Percentiles rank a stretch among this genome's conserved stretches.
These are phyloP conservation scores for Candida sojae DNA, from an alignment of 1,139 yeast species.

Conservation along the genomic window DNA sequence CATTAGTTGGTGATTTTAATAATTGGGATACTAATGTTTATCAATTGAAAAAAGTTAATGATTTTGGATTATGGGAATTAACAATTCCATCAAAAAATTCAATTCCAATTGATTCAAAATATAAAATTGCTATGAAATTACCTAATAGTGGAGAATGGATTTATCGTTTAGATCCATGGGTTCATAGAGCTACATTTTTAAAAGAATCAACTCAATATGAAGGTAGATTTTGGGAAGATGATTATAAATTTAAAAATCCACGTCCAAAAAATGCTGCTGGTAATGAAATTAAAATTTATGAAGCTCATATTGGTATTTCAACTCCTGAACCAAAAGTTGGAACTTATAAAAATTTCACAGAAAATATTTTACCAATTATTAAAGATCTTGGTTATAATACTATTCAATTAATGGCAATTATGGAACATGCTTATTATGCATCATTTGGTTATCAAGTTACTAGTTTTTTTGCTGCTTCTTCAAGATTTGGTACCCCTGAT, in stretches of 20 bases:
- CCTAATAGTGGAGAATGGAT: conserved; percentile 65
- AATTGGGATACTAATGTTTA: conserved; percentile 69
- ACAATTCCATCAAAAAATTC: conserved; percentile 57
- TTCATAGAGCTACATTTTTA: conserved; percentile 76
- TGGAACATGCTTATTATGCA: conserved; percentile 99
- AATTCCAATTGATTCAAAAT: conserved; percentile 77
- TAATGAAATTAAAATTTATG: conserved; percentile 78
- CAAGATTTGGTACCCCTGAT: conserved; percentile 93
- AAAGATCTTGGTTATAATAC: conserved; percentile 86
- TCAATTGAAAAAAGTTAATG: conserved; percentile 52
- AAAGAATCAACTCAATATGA: conserved; percentile 55
- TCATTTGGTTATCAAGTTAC: conserved; percentile 97
- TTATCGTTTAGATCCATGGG: conserved; percentile 90
- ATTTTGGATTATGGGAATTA: conserved; percentile 71
- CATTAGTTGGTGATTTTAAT: conserved; percentile 88
- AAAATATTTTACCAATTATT: conserved; percentile 79
- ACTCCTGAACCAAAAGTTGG: conserved; percentile 87
- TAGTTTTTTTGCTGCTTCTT: conserved; percentile 84
- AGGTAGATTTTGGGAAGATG: conserved; percentile 83
- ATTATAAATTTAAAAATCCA: conserved; percentile 61
- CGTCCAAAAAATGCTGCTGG: conserved; percentile 53
- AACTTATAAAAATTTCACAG: conserved; percentile 80
- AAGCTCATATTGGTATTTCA: conserved; percentile 95
- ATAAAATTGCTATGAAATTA: conserved; percentile 69
- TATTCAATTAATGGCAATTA: conserved; percentile 94